Evolutionary conservation across 257 asterid genomes (phyloP), one percentile per base, ranked within the genome.

Genomic region (Eucommia ulmoides): DNA sequence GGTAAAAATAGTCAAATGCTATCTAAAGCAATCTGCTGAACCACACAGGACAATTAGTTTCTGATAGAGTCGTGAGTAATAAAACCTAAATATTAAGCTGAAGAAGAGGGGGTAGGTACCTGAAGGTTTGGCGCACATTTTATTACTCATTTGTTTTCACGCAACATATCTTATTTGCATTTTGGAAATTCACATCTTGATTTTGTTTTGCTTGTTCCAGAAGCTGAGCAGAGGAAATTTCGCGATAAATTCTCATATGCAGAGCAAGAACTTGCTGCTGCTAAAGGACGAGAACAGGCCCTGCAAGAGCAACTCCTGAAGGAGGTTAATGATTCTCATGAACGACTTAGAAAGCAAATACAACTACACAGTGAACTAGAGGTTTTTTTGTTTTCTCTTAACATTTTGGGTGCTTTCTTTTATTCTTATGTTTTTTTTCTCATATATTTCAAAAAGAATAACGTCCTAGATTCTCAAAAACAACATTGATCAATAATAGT

Each of bases 191-290:
- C n/a, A n/a, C n/a, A n/a, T n/a, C n/a, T n/a, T n/a, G n/a, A n/a
- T n/a, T n/a, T n/a, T n/a, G n/a, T n/a, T n/a, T n/a, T n/a, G n/a
- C 44, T 25, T 67, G 38, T 59, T 55, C 51, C 86, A 91, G 99
- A 86, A 62, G 66, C 89, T 45, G 95, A 91, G 66, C 79, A 77
- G 66, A 83, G 81, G 66, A 81, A 65, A 45, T 77, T 79, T 24
- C 86, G 65, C 23, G 93, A 69, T 53, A 79, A 80, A 68, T 65
- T 77, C 61, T 56, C 77, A 47, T 63, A 79, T 57, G 77, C 81
- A 14, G 93, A 91, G 75, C 96, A 91, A 72, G 99, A 91, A 73
- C 72, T 86, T 54, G 94, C 94, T 70, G 96, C 99, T 75, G 81
- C 93, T 63, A 91, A 69, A 74, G 80, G 80, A 42, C 92, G 92